A percentile compares a stretch with the other conserved stretches of the same genome.
These are phyloP conservation scores for Cardiospermum halicacabum DNA, from an alignment of 345 rosid species.

Conservation along the genomic window DNA sequence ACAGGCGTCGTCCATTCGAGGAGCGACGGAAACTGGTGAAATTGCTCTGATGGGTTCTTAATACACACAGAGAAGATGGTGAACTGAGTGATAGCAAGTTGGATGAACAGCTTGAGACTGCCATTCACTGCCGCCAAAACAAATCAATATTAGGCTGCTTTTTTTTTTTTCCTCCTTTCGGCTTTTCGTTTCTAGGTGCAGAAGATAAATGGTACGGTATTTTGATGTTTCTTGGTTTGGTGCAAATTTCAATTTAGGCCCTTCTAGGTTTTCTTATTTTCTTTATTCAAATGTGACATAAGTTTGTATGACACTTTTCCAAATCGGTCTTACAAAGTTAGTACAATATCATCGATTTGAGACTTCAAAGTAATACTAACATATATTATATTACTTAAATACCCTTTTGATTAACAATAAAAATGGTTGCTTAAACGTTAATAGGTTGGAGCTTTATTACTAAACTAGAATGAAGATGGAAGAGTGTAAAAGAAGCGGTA, in stretches of 20 bases:
- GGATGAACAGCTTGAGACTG: constrained; percentile 30
- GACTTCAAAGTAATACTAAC: no score
- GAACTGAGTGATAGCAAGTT: constrained; percentile 8
- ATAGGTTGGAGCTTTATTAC: no score
- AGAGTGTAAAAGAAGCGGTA: no score
- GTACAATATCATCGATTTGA: no score
- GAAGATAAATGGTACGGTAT: neutral
- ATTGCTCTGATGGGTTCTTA: constrained; percentile 22
- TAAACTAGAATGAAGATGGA: no score
- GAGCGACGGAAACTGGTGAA: constrained; percentile 17
- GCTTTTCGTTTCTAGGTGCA: neutral
- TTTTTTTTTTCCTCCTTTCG: neutral
- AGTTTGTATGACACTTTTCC: no score
- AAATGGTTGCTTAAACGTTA: no score
- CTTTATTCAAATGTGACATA: no score
- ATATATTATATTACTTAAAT: no score
- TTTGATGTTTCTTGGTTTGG: neutral
- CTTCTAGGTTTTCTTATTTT: neutral
- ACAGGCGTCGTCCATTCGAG: constrained; percentile 29
- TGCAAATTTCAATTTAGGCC: neutral
- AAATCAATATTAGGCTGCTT: neutral
- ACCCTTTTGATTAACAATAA: no score
- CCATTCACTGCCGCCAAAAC: constrained; percentile 37
- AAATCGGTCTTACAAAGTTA: no score
- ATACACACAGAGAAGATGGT: constrained; percentile 21